Evolutionary conservation across 106 monocot genomes (phyloP), one percentile per base, ranked within the genome.

Genomic region (Dioscorea zingiberensis): DNA sequence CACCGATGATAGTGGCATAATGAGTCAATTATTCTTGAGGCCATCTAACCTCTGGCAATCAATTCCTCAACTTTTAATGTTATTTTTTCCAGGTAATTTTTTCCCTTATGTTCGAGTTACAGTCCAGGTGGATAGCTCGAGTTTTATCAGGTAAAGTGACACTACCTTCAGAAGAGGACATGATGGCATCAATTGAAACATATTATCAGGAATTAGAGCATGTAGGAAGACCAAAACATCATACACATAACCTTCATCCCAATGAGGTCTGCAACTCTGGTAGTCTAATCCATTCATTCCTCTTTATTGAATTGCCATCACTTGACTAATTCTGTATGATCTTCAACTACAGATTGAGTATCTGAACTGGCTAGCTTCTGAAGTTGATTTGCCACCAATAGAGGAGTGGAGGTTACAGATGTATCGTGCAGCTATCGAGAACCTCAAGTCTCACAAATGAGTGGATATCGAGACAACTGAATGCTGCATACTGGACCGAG

Each of bases 61-160:
- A 38, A 38, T 6, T 8, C 30, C 7, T 30, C 2, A 30, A 30
- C 30, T 3, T 30, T 30, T 30, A 3, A 7, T 30, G 30, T 7
- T 30, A 7, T 3, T 30, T 30, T 30, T 30, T 7, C 30, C 30
- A 30, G 30, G 30, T 30, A 7, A 30, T 30, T 30, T 30, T 30
- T 18, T 69, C 58, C 30, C 29, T 24, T 16, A 25, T 13, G 19
- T 18, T 73, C 0, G 73, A 73, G 27, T 68, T 71, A 27, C 75
- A 81, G 19, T 47, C 67, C 29, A 72, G 62, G 38, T 81, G 81
- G 81, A 45, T 81, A n/a, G 66, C 81, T 16, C 60, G 13, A 21
- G 76, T 71, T 21, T 30, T 81, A 49, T 81, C 81, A 3, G 55
- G 67, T 17, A 66, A 68, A 16, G 18, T 32, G 10, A 11, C 21